phyloP scores from a whole-genome alignment of 163 green algal genomes.

The Scenedesmus sp. region DNA sequence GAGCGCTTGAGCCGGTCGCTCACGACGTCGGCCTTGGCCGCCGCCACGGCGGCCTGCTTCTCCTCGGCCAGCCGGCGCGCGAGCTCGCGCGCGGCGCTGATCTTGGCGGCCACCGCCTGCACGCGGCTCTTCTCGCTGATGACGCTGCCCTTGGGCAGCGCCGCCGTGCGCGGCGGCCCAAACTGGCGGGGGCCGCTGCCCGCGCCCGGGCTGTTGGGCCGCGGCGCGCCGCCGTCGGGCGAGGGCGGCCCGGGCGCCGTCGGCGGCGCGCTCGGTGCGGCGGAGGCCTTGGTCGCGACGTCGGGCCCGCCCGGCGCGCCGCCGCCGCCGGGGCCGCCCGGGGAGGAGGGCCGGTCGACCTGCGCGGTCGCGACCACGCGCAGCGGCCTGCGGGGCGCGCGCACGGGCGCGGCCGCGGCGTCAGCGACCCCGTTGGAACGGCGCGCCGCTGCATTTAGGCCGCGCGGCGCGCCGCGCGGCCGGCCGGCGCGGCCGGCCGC shows the following conservation, averaged over 20 bases:
- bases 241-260: too few species aligned
- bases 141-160: constrained; percentile 1
- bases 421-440: not conserved
- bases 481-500: too few species aligned
- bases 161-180: not conserved
- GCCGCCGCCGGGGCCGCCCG: constrained; percentile 13
- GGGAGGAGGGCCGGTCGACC: constrained; percentile 11
- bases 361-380: constrained; percentile 8
- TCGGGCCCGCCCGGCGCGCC: not conserved
- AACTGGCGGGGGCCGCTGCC: constrained; percentile 6
- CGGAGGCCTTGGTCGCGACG: constrained; percentile 22
- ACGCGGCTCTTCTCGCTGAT: constrained; percentile 27
- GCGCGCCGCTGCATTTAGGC: too few species aligned
- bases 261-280: constrained; percentile 3
- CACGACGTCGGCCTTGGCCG: constrained; percentile 35
- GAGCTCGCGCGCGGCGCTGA: constrained; percentile 68
- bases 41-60: constrained; percentile 54
- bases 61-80: constrained; percentile 69
- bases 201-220: too few species aligned
- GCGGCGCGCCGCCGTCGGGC: too few species aligned
- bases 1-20: constrained; percentile 24
- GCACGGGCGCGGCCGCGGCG: too few species aligned
- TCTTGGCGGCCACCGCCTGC: constrained; percentile 53
- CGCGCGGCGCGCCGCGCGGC: too few species aligned
- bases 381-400: not conserved